Conservation (phyloP, 305 asterid genomes). For the Fraxinus sp. region DNA sequence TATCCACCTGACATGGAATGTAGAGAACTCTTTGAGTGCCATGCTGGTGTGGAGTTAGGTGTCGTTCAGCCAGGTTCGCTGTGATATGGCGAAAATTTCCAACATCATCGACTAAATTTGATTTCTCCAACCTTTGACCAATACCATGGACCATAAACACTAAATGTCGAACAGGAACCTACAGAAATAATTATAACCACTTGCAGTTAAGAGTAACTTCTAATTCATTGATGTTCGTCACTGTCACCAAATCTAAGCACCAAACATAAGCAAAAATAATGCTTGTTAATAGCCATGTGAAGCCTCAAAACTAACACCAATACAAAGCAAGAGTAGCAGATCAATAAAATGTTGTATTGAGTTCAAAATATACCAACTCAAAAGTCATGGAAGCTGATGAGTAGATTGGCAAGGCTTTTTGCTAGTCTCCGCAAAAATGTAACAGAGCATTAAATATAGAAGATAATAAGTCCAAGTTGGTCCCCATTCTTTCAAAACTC, state of each 20-base stretch:
- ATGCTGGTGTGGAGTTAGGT: constrained; percentile 83
- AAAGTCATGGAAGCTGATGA: not conserved
- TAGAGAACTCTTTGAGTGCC: constrained; percentile 84
- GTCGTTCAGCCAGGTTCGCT: constrained; percentile 73
- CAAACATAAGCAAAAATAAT: not conserved
- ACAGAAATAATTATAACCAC: constrained; percentile 18
- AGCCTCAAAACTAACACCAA: not conserved
- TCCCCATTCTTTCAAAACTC: no score
- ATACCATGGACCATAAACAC: constrained; percentile 99
- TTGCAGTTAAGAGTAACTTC: constrained; percentile 2
- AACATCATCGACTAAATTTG: constrained; percentile 97
- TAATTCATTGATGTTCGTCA: constrained; percentile 11
- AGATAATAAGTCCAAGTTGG: not conserved
- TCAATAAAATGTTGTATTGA: not conserved
- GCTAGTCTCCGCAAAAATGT: not conserved
- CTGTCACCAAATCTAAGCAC: not conserved
- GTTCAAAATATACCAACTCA: not conserved
- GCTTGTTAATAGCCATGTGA: not conserved
- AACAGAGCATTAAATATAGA: not conserved
- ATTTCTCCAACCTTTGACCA: constrained; percentile 96
- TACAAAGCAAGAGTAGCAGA: not conserved
- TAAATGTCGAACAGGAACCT: constrained; percentile 96
- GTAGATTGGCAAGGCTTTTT: not conserved
- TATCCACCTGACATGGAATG: constrained; percentile 89
- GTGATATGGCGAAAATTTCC: constrained; percentile 75